These are phyloP conservation scores for Colletotrichum filicis DNA, from an alignment of 2,329 filamentous ascomycete genomes.

Conservation along the genomic window DNA sequence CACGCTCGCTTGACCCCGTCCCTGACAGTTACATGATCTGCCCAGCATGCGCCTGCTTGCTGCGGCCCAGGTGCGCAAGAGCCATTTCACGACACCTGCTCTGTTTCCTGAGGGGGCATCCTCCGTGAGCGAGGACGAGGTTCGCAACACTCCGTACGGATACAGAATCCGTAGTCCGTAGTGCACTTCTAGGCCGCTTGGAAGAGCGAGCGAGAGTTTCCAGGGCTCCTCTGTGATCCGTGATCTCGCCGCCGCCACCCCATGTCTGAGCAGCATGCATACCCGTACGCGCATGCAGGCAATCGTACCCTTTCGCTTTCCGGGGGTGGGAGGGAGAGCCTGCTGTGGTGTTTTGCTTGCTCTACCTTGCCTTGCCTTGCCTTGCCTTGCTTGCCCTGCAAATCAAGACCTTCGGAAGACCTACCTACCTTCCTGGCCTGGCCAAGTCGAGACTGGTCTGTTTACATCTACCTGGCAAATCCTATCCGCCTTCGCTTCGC, in stretches of 20 bases:
- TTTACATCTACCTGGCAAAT: conserved; percentile 2
- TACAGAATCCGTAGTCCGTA: background rate
- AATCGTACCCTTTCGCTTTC: conserved; percentile 23
- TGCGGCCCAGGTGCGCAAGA: conserved; percentile 31
- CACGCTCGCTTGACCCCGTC: conserved; percentile 30
- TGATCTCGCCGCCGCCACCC: conserved; percentile 35
- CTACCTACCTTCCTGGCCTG: conserved; percentile 9
- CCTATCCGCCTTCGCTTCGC: conserved; percentile 12
- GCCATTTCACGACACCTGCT: conserved; percentile 34
- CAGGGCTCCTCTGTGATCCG: conserved; percentile 30
- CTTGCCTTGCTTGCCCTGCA: background rate
- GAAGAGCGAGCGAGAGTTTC: background rate
- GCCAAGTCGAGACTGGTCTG: conserved; percentile 15
- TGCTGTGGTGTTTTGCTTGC: conserved; percentile 4
- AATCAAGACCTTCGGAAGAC: conserved; percentile 3
- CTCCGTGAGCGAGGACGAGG: background rate
- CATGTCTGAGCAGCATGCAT: conserved; percentile 34
- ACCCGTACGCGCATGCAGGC: conserved; percentile 33
- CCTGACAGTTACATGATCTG: conserved; percentile 33
- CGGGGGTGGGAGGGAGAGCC: background rate
- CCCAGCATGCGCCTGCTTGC: conserved; percentile 26
- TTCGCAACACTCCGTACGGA: too few species aligned
- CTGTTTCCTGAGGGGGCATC: conserved; percentile 6
- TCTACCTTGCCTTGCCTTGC: background rate
- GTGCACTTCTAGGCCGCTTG: background rate